Percentiles rank a stretch among this genome's conserved stretches.
Evolutionary conservation across 495 filamentous ascomycete genomes (phyloP).

Genomic region (Aspergillus avenaceus): DNA sequence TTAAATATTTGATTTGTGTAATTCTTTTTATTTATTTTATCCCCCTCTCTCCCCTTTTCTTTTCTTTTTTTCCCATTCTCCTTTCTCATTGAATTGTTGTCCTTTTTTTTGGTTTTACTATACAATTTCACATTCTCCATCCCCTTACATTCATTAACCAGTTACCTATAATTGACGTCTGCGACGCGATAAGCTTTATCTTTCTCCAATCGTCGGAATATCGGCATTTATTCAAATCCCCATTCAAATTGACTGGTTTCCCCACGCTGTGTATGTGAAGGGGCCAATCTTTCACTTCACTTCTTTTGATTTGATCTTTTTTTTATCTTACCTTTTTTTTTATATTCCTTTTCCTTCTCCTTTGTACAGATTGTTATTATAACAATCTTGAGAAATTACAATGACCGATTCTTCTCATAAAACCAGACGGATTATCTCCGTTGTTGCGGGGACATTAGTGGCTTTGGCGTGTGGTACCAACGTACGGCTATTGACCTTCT

Average conservation of each 20-base stretch:
- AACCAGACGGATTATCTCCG: constrained; percentile 61
- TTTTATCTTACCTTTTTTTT: constrained; percentile 1
- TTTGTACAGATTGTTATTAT: not conserved
- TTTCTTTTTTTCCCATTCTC: not conserved
- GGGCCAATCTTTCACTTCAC: too few species aligned
- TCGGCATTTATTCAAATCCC: not conserved
- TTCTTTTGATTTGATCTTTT: too few species aligned
- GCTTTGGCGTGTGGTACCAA: constrained; percentile 91
- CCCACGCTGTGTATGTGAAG: not conserved
- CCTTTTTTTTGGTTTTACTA: not conserved
- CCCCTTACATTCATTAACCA: not conserved
- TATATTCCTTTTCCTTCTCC: not conserved
- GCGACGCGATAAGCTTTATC: not conserved
- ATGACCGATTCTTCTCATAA: constrained; percentile 27
- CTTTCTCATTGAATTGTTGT: not conserved
- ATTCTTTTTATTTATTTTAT: not conserved
- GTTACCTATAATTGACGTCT: not conserved
- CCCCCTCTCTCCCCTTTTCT: not conserved
- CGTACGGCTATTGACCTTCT: constrained; percentile 44
- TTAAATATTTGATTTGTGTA: not conserved
- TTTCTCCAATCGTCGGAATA: constrained; percentile 1
- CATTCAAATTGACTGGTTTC: not conserved
- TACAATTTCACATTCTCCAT: not conserved
- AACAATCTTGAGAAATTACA: constrained; percentile 8
- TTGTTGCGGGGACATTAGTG: constrained; percentile 79